These are phyloP conservation scores for Hemileccinum rubropunctum DNA, from an alignment of 768 basidiomycete genomes.

Conservation along the genomic window DNA sequence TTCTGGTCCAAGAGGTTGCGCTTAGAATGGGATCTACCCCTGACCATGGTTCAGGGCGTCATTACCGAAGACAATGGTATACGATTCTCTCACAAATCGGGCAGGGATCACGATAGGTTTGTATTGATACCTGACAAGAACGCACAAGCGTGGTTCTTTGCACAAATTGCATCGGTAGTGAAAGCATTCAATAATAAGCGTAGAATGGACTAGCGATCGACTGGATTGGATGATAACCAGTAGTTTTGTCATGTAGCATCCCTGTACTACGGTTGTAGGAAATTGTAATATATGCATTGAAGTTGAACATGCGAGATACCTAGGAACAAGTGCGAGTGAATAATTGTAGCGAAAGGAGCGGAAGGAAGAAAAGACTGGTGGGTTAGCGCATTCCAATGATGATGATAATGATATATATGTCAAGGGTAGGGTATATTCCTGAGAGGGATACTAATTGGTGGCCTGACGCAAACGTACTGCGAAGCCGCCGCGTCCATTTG, in stretches of 20 bases:
- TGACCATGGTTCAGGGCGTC: constrained; percentile 83
- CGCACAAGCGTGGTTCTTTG: constrained; percentile 80
- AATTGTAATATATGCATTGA: constrained; percentile 26
- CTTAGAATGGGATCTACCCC: constrained; percentile 89
- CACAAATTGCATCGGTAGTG: constrained; percentile 70
- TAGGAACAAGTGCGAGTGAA: constrained; percentile 26
- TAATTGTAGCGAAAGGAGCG: constrained; percentile 19
- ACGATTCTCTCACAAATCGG: constrained; percentile 77
- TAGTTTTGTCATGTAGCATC: constrained; percentile 23
- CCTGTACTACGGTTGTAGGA: constrained; percentile 21
- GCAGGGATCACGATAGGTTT: constrained; percentile 73
- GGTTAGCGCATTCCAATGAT: constrained; percentile 14
- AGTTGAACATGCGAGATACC: constrained; percentile 20
- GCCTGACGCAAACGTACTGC: constrained; percentile 19
- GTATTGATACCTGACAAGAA: constrained; percentile 72
- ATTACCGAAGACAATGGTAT: constrained; percentile 91
- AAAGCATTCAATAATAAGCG: constrained; percentile 71
- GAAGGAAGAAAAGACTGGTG: constrained; percentile 13
- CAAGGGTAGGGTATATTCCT: constrained; percentile 28
- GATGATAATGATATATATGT: constrained; percentile 12
- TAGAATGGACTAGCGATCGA: constrained; percentile 56
- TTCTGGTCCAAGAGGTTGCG: constrained; percentile 84
- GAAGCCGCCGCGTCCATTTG: constrained; percentile 25
- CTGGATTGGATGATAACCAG: constrained; percentile 11
- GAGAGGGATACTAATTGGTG: constrained; percentile 18